Percentiles rank a stretch among this genome's conserved stretches.
Conservation (phyloP, 2,329 filamentous ascomycete species). For the Claviceps sp. region DNA sequence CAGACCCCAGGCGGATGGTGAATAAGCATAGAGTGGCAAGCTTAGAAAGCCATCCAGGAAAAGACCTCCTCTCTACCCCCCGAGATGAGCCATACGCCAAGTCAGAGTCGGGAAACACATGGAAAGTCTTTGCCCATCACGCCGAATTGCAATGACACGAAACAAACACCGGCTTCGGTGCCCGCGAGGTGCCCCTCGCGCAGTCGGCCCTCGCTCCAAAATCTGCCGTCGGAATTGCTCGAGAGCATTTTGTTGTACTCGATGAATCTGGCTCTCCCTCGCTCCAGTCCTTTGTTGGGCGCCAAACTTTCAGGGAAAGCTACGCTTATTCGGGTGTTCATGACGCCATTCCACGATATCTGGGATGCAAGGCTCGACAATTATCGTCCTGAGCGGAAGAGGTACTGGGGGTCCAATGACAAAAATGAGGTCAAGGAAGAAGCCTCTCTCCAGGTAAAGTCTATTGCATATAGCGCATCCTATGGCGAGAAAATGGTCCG, state of each 20-base stretch:
- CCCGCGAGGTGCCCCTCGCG: not conserved
- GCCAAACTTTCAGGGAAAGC: conserved; percentile 29
- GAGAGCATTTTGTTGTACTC: conserved; percentile 39
- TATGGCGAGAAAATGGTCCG: not conserved
- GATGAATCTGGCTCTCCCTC: conserved; percentile 5
- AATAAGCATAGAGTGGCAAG: too few species aligned
- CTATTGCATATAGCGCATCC: not conserved
- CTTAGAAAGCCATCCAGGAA: not conserved
- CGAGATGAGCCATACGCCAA: conserved; percentile 34
- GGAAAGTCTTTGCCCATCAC: conserved; percentile 9
- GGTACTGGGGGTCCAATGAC: not conserved
- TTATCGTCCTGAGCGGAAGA: conserved; percentile 5
- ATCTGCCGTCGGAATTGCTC: conserved; percentile 38
- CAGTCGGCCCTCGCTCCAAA: conserved; percentile 16
- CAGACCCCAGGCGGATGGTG: too few species aligned
- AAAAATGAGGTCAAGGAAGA: conserved; percentile 18
- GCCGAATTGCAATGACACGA: conserved; percentile 13
- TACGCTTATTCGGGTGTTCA: conserved; percentile 25
- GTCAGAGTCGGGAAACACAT: conserved; percentile 35
- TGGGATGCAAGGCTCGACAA: conserved; percentile 19
- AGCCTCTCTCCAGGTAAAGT: conserved; percentile 30
- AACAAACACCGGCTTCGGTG: conserved; percentile 6
- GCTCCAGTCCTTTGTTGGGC: conserved; percentile 30
- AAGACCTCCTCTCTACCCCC: too few species aligned
- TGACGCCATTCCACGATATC: conserved; percentile 22